These are phyloP conservation scores for Geranomyces variabilis DNA, from an alignment of 192 early-diverging fungal species.

Conservation along the genomic window DNA sequence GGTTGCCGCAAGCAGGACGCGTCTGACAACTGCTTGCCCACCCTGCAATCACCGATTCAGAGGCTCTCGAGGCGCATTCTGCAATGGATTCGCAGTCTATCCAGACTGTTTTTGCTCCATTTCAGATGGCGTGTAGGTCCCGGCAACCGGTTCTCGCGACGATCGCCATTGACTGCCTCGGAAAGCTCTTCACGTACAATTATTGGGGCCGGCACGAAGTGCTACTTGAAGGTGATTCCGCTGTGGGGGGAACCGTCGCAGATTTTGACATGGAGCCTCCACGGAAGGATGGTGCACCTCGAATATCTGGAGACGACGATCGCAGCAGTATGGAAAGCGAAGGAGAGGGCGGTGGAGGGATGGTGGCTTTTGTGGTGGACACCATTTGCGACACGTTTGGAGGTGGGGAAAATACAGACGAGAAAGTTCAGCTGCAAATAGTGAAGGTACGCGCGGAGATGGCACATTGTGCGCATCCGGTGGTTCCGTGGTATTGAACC, in stretches of 20 bases:
- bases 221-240: conserved; percentile 7
- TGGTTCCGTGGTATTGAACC: not conserved
- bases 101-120: conserved; percentile 64
- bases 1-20: too few relatives aligned
- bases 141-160: conserved; percentile 62
- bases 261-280: conserved; percentile 33
- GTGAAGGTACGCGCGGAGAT: conserved; percentile 62
- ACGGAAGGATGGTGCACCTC: conserved; percentile 22
- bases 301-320: conserved; percentile 36
- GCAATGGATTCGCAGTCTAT: conserved; percentile 33
- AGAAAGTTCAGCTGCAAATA: conserved; percentile 88
- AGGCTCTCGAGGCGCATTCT: conserved; percentile 24
- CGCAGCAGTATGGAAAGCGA: conserved; percentile 41
- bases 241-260: conserved; percentile 5
- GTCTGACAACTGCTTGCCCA: too few relatives aligned
- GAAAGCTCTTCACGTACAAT: conserved; percentile 67
- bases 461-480: not conserved
- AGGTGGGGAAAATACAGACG: conserved; percentile 76
- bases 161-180: conserved; percentile 58
- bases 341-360: conserved; percentile 33
- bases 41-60: too few relatives aligned
- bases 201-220: conserved; percentile 53
- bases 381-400: conserved; percentile 76
- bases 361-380: conserved; percentile 72
- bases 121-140: conserved; percentile 74